Base-by-base conservation (phyloP, 345 rosid genomes). In the Eucalyptus globulus region DNA sequence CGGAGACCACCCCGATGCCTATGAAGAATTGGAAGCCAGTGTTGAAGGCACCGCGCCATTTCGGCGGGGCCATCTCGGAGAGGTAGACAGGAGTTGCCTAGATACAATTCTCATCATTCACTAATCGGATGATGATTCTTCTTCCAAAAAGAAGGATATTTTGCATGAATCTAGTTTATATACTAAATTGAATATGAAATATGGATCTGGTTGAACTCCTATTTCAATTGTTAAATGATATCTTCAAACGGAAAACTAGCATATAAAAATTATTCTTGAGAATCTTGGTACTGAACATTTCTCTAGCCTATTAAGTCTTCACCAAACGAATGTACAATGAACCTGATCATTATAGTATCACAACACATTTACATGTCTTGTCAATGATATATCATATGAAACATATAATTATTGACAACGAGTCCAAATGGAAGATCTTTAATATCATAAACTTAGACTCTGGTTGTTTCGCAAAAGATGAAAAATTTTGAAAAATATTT, bases 31-130 rank as follows among this genome's bases (percentile, higher is more conserved):
- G 97, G 92, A 96, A 96, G 34, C 97, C 98, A 4, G 95, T 90
- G 91, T 93, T 95, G 92, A 97, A 96, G 11, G 99, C 95, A 11
- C 99, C 99, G 16, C 99, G 97, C 97, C 96, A 97, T 89, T 92
- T 95, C 10, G 99, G 92, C 49, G 98, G 98, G 16, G 99, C 98
- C 91, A 96, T 93, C 91, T 97, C 99, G 2, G 97, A 96, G 16
- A 96, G 94, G 91, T 96, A 97, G 13, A 97, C 92, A 24, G 98
- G 99, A 86, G 99, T 93, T 80, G 99, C 98, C 98, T 97, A 44
- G 31, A 16, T 51, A 72, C 49, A 80, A n/a, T 88, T n/a, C 14
- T 76, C 83, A 76, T 11, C 83, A 19, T 76, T 76, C 7, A 21
- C 44, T 37, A 76, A 22, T 6, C 15, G 26, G 83, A 76, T 76